Evolutionary conservation across 208 protist genomes (phyloP).

Genomic region (Trypanosomatidae sp.): DNA sequence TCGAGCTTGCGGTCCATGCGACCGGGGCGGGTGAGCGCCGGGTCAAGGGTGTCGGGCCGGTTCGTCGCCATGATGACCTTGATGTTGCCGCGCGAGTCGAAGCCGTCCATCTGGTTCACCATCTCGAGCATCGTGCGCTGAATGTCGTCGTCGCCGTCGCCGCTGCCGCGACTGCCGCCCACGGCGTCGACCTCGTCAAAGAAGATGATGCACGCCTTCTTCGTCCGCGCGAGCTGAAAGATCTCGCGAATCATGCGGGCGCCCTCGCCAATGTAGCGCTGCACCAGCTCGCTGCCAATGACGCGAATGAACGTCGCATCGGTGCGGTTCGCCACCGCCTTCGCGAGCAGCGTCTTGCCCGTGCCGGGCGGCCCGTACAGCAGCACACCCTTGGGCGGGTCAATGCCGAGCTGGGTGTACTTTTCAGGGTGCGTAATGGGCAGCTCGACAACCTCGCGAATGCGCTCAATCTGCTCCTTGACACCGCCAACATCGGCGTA

Average conservation of each 20-base stretch:
- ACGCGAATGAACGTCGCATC: conserved; percentile 99
- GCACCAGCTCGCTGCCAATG: conserved; percentile 99
- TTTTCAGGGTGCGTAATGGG: conserved; percentile 98
- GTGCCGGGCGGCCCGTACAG: conserved; percentile 99
- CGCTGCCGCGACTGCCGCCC: conserved; percentile 86
- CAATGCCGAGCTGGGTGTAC: conserved; percentile 98
- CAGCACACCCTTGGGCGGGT: conserved; percentile 99
- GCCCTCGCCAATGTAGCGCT: conserved; percentile 99
- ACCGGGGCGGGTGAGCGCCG: conserved; percentile 98
- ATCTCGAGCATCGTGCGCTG: conserved; percentile 99
- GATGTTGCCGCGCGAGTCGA: conserved; percentile 98
- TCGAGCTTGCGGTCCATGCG: conserved; percentile 99
- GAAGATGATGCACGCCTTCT: conserved; percentile 99
- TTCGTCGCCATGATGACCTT: conserved; percentile 99
- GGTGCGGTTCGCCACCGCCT: conserved; percentile 99
- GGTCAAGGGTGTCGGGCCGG: conserved; percentile 99
- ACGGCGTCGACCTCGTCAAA: conserved; percentile 99
- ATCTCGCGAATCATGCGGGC: conserved; percentile 99
- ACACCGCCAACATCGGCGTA: conserved; percentile 99
- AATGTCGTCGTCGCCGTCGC: conserved; percentile 98
- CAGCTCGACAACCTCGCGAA: conserved; percentile 99
- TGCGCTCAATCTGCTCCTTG: conserved; percentile 99
- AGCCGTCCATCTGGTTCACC: conserved; percentile 99
- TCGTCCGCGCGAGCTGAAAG: conserved; percentile 98
- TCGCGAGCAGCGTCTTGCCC: conserved; percentile 98